Evolutionary conservation across 2,329 filamentous ascomycete genomes (phyloP).

Genomic region (Pseudocercospora eumusae): DNA sequence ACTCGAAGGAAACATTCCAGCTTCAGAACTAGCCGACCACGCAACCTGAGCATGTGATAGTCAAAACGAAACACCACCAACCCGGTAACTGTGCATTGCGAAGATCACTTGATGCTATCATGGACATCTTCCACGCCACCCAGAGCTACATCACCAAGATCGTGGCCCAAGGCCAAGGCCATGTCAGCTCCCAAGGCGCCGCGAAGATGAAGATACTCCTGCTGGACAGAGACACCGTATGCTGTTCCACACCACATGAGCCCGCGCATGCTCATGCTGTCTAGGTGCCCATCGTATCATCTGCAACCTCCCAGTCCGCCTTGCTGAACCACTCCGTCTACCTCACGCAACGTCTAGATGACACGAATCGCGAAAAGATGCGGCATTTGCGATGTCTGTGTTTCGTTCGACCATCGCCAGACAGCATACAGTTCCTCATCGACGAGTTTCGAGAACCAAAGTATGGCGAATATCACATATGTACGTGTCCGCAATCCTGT

Average conservation of each 20-base stretch:
- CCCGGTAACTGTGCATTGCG: background rate
- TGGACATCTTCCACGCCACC: constrained; percentile 93
- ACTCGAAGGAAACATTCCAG: background rate
- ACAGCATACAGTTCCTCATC: constrained; percentile 89
- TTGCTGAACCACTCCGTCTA: constrained; percentile 96
- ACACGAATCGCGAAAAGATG: constrained; percentile 91
- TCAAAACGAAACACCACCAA: background rate
- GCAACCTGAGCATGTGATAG: background rate
- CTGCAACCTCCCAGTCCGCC: constrained; percentile 90
- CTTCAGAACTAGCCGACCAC: background rate
- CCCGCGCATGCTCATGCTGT: constrained; percentile 10
- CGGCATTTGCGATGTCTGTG: constrained; percentile 91
- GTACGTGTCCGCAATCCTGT: constrained; percentile 41
- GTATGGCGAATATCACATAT: constrained; percentile 95
- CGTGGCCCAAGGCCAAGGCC: constrained; percentile 78
- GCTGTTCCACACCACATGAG: constrained; percentile 36
- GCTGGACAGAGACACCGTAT: constrained; percentile 84
- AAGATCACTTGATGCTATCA: constrained; percentile 44
- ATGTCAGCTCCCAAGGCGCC: constrained; percentile 60
- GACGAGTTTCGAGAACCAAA: constrained; percentile 95
- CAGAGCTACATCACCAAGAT: constrained; percentile 96
- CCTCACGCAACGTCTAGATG: constrained; percentile 94
- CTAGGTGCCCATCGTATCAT: constrained; percentile 84
- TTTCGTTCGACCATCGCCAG: constrained; percentile 86
- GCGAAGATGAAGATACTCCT: constrained; percentile 98